Evolutionary conservation across 140 eudicot genomes (phyloP).

Genomic region (Bidens hawaiensis): DNA sequence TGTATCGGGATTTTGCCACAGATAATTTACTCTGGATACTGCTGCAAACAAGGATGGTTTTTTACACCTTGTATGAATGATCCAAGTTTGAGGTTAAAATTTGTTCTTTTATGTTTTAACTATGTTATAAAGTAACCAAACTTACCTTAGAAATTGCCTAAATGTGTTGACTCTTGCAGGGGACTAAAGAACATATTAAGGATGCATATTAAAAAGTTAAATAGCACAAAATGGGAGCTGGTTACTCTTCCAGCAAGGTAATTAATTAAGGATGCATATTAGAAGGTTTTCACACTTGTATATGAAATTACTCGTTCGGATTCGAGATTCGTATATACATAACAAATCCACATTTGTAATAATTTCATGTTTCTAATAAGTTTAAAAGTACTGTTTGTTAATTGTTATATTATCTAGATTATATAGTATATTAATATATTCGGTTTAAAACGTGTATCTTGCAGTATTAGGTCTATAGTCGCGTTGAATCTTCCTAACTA

Average conservation of each 20-base stretch:
- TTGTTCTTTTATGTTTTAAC: slow-evolving; percentile 10
- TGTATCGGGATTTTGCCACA: too few species aligned
- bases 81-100: slow-evolving; percentile 69
- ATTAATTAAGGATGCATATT: background rate
- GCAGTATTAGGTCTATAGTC: slow-evolving; percentile 47
- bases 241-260: slow-evolving; percentile 43
- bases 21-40: too few species aligned
- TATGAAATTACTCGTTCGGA: too few species aligned
- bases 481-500: slow-evolving; percentile 45
- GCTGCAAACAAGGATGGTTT: too few species aligned
- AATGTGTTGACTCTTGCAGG: slow-evolving; percentile 29
- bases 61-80: slow-evolving; percentile 69
- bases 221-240: slow-evolving; percentile 41
- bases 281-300: background rate
- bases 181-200: slow-evolving; percentile 53
- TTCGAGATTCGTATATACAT: too few species aligned
- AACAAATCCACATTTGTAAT: too few species aligned
- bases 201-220: slow-evolving; percentile 42
- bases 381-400: too few species aligned
- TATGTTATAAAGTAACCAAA: background rate
- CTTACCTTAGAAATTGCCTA: background rate
- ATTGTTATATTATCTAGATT: too few species aligned
- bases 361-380: too few species aligned
- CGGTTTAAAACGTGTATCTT: background rate
- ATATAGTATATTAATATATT: too few species aligned